Evolutionary conservation across 2,329 filamentous ascomycete genomes (phyloP).

Genomic region (Dactylonectria estremocensis): DNA sequence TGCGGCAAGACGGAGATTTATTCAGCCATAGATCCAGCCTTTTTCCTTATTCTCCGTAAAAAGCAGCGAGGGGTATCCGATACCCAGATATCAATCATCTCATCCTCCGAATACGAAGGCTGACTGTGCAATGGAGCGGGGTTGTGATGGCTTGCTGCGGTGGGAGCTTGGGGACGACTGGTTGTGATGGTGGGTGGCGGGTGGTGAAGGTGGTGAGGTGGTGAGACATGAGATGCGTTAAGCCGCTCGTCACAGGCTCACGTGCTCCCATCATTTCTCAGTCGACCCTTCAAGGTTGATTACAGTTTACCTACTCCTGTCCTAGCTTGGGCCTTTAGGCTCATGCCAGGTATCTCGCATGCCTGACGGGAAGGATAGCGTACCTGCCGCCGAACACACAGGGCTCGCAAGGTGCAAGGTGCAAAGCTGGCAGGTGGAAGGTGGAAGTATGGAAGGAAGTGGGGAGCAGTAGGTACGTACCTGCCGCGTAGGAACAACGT

Average conservation of each 20-base stretch:
- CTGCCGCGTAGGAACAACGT: slow-evolving; percentile 41
- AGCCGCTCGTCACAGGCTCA: slow-evolving; percentile 22
- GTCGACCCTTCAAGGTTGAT: not conserved
- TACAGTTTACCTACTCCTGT: not conserved
- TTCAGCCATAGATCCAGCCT: not conserved
- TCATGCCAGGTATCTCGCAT: not conserved
- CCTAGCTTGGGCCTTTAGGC: not conserved
- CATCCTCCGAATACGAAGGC: slow-evolving; percentile 24
- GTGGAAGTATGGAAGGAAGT: slow-evolving; percentile 18
- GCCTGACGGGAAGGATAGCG: not conserved
- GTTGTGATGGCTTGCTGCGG: slow-evolving; percentile 11
- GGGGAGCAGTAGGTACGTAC: slow-evolving; percentile 33
- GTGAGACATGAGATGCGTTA: slow-evolving; percentile 8
- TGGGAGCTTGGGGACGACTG: slow-evolving; percentile 13
- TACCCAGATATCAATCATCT: not conserved
- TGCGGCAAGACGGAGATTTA: not conserved
- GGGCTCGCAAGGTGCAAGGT: slow-evolving; percentile 1
- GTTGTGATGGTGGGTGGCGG: slow-evolving; percentile 21
- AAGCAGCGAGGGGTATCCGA: not conserved
- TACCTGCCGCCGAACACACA: slow-evolving; percentile 7
- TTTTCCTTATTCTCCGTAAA: not conserved
- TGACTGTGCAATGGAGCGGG: slow-evolving; percentile 29
- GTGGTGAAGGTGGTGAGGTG: slow-evolving; percentile 17
- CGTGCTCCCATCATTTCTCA: slow-evolving; percentile 12
- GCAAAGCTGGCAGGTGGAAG: too few species aligned